Evolutionary conservation across 2,329 filamentous ascomycete genomes (phyloP).

Genomic region (Talaromyces atroroseus): DNA sequence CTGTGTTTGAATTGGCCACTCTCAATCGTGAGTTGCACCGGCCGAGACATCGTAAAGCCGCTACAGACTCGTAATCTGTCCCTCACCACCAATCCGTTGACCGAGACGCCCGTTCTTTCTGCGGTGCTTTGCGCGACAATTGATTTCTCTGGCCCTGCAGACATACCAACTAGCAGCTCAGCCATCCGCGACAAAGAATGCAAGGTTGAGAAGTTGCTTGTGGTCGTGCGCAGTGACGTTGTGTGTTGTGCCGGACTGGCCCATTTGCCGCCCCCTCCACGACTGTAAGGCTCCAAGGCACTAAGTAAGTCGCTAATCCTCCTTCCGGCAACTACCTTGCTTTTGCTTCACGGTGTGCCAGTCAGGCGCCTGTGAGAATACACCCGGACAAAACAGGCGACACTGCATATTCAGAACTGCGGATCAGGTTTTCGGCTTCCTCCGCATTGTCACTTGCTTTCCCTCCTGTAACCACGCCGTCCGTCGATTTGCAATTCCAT

Average conservation of each 20-base stretch:
- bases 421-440: background rate
- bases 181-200: too few relatives aligned
- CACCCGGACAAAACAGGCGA: background rate
- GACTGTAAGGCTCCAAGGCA: constrained; percentile 4
- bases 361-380: background rate
- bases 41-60: background rate
- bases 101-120: background rate
- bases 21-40: background rate
- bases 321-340: constrained; percentile 10
- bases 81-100: background rate
- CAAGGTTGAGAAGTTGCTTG: background rate
- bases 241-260: background rate
- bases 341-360: background rate
- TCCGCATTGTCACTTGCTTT: background rate
- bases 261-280: background rate
- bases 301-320: constrained; percentile 16
- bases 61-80: background rate
- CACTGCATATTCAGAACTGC: background rate
- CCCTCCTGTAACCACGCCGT: background rate
- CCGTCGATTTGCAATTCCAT: background rate
- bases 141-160: background rate
- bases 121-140: background rate
- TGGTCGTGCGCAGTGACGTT: background rate
- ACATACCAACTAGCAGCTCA: background rate
- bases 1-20: background rate